Evolutionary conservation across 306 rosid genomes (phyloP).

Genomic region (Inga oerstediana): DNA sequence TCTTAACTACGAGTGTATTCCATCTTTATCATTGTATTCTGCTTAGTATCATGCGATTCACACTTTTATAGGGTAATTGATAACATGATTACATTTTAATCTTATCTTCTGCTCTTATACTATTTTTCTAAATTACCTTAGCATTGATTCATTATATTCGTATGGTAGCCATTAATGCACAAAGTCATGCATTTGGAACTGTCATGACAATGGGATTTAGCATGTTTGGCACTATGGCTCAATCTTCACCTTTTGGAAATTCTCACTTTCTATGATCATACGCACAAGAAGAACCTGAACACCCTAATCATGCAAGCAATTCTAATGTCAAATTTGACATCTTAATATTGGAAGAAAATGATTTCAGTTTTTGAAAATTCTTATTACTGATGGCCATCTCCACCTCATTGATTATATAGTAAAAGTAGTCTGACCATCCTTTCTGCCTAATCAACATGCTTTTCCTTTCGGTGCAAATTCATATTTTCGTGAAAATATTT

Average conservation of each 20-base stretch:
- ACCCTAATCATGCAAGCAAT: background rate
- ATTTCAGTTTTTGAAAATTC: background rate
- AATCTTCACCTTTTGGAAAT: background rate
- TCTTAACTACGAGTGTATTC: no score
- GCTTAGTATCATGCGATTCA: no score
- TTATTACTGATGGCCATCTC: background rate
- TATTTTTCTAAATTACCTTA: no score
- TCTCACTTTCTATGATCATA: background rate
- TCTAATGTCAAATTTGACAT: background rate
- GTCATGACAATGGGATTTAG: background rate
- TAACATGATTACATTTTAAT: no score
- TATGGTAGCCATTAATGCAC: background rate
- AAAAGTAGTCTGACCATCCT: no score
- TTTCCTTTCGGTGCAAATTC: slow-evolving; percentile 21
- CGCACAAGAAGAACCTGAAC: background rate
- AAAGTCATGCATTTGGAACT: background rate
- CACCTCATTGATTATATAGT: no score
- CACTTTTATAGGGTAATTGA: no score
- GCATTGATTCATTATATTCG: no score
- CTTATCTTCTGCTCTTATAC: no score
- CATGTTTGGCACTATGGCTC: background rate
- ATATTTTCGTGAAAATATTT: slow-evolving; percentile 7
- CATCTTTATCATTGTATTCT: no score
- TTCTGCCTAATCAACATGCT: background rate
- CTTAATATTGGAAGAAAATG: background rate